Percentiles rank a stretch among this genome's conserved stretches.
Conservation (phyloP, 78 protist genomes). For the Dictyostelium purpureum region DNA sequence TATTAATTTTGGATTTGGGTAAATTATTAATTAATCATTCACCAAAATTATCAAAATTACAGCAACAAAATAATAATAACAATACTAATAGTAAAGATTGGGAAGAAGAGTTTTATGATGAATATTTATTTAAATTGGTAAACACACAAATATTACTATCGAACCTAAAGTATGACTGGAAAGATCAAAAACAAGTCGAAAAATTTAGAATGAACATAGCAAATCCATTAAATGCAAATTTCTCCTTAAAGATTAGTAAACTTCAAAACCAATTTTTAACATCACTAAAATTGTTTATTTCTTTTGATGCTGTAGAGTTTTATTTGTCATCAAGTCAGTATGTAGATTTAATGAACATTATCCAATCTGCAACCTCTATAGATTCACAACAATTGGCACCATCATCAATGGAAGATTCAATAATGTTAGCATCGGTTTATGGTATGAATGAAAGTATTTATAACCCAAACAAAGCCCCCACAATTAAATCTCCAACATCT, state of each 20-base stretch:
- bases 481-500: background rate
- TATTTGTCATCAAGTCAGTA: constrained; percentile 53
- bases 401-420: background rate
- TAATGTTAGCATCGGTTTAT: background rate
- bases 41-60: background rate
- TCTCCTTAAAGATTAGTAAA: constrained; percentile 30
- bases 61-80: background rate
- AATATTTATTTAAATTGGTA: constrained; percentile 35
- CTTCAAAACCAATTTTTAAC: constrained; percentile 30
- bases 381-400: background rate
- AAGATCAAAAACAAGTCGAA: constrained; percentile 8
- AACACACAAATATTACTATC: constrained; percentile 46
- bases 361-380: constrained; percentile 11
- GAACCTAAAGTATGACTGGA: constrained; percentile 25
- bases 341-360: constrained; percentile 30
- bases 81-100: background rate
- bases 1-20: constrained; percentile 55
- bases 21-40: constrained; percentile 30
- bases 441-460: constrained; percentile 2
- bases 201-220: constrained; percentile 63
- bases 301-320: constrained; percentile 33
- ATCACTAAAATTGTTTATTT: constrained; percentile 12
- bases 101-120: constrained; percentile 71
- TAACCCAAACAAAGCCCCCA: background rate
- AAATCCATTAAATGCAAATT: constrained; percentile 55